Base-by-base conservation (phyloP, 148 eudicot species). In the Arctostaphylos glauca region DNA sequence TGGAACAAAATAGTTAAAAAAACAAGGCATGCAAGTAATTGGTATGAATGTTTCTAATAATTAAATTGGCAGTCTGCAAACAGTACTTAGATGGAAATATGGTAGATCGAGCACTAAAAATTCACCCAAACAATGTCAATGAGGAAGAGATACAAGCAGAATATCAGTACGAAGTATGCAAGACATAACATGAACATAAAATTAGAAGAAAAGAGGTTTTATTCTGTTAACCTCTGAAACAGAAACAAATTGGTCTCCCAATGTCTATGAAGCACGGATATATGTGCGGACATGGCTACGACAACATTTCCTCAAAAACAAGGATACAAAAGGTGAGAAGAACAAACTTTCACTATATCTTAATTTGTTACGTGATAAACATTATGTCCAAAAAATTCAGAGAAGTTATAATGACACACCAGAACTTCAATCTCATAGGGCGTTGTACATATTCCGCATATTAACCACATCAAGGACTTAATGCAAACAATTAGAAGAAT, bases 61-160 rank as follows among this genome's bases (percentile, higher is more conserved):
- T 16, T 66, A 10, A 25, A 66, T 31, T 66, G 31, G 31, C 71
- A 66, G 44, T 9, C 41, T 25, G 16, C 71, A 66, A 66, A 66
- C 71, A 66, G 43, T 43, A 66, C 16, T 25, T 31, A 12, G 71
- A 66, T 23, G 41, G 70, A 64, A 64, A 23, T 25, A 68, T 70
- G 62, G 43, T 23, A 68, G 58, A 67, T 12, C 58, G 25, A 49
- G 74, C 14, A 7, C 31, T 48, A 18, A 72, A 50, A 67, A 66
- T 8, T 60, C 23, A 73, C 52, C 52, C 48, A 41, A 41, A 25
- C 5, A 53, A 68, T 50, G 68, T n/a, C 23, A 50, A 50, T 50
- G 59, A 80, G 62, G 52, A 84, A 25, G 23, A 54, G 13, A 70
- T 13, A 72, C 75, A 84, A 56, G 41, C 38, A 80, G 74, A 58